Evolutionary conservation across 208 protist genomes (phyloP).

Genomic region (Crithidia brevicula): DNA sequence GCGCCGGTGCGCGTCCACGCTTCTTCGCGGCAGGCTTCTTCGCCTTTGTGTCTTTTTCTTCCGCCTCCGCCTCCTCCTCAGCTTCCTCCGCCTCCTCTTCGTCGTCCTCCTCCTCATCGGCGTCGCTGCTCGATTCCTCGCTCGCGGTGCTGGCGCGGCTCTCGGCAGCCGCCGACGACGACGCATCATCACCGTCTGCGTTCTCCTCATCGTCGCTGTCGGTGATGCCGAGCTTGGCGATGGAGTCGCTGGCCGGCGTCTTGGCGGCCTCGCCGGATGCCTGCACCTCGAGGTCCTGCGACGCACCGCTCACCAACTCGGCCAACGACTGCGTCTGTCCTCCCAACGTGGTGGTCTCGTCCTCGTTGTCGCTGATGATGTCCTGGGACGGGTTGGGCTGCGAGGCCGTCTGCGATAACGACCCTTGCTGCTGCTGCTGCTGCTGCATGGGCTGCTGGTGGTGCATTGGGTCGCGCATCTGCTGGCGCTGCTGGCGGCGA

Average conservation of each 20-base stretch:
- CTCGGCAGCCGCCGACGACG: constrained; percentile 36
- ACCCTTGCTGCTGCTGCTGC: too few relatives aligned
- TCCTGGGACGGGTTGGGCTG: constrained; percentile 37
- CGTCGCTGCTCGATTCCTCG: constrained; percentile 10
- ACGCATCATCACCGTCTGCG: constrained; percentile 10
- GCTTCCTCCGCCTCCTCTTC: constrained; percentile 23
- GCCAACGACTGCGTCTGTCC: constrained; percentile 4
- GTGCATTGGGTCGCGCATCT: neutral
- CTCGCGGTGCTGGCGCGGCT: constrained; percentile 2
- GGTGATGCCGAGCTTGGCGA: constrained; percentile 34
- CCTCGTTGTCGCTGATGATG: constrained; percentile 37
- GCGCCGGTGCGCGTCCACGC: constrained; percentile 12
- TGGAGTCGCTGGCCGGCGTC: constrained; percentile 3
- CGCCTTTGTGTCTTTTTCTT: constrained; percentile 22
- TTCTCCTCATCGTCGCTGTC: constrained; percentile 38
- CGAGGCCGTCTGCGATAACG: neutral
- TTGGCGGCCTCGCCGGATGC: neutral
- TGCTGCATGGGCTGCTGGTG: constrained; percentile 22
- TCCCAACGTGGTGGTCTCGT: constrained; percentile 6
- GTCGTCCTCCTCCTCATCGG: constrained; percentile 15
- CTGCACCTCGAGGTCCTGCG: constrained; percentile 7
- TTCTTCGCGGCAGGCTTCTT: constrained; percentile 37
- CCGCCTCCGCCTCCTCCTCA: constrained; percentile 26
- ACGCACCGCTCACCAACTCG: constrained; percentile 2
- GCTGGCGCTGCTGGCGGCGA: constrained; percentile 23